Evolutionary conservation across 345 rosid species (phyloP), one percentile per base, ranked within the genome.

Genomic region (Populus tremula): DNA sequence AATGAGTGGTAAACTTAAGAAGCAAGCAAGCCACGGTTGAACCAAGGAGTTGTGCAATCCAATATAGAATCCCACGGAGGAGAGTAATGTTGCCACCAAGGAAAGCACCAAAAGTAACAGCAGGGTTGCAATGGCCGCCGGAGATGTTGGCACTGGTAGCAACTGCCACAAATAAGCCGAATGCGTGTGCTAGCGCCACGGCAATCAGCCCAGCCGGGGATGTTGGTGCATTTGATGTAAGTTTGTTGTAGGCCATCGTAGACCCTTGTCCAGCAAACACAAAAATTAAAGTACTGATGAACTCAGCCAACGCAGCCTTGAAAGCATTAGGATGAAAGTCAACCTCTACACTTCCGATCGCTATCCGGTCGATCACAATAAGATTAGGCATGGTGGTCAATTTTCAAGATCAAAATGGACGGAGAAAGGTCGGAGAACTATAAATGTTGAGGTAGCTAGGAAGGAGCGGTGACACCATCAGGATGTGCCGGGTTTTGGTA

Each of bases 181-280:
- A 94, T 7, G 81, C 97, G 23, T 94, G 97, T 56, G 98, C 95
- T 1, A 94, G 33, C 4, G 97, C 59, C 6, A 96, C 96, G 5
- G 96, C 88, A 0, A 94, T 84, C 8, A 94, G 92, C 23, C 98
- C 96, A 0, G 93, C 77, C 1, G 0, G 98, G 97, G 67, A 93
- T 90, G 70, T 87, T 77, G 76, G 90, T 80, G 90, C 98, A 77
- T 87, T 73, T 35, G 85, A 80, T 0, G 97, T 94, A 21, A 94
- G 91, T 82, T 94, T 91, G 87, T 85, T 91, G 64, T 89, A 94
- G 39, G 98, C 98, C 95, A 94, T 92, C 23, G 95, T 93, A 0
- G 97, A 93, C 45, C 98, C 97, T 81, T 89, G 87, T 2, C 98
- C 98, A 14, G 97, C 97, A 73, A 93, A 92, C 41, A 93, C 98